Percentiles rank a stretch among this genome's conserved stretches.
Evolutionary conservation across 1,284 basidiomycete genomes (phyloP).

Genomic region (Pyrrhoderma noxium): DNA sequence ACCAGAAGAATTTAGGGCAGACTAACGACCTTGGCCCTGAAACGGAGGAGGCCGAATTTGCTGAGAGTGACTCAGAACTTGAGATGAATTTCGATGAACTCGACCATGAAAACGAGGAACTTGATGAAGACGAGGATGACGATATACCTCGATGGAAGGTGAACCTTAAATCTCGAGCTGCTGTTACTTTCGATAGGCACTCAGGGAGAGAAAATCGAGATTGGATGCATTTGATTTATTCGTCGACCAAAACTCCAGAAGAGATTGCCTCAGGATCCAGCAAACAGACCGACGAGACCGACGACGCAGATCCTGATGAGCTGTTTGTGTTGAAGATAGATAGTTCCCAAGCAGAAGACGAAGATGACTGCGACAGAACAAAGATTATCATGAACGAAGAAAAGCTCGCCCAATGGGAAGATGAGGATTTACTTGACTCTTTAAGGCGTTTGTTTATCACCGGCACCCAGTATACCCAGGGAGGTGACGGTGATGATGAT

Average conservation of each 20-base stretch:
- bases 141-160: conserved; percentile 71
- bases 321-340: conserved; percentile 70
- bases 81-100: conserved; percentile 30
- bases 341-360: conserved; percentile 31
- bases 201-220: conserved; percentile 42
- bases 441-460: conserved; percentile 92
- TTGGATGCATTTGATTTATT: conserved; percentile 86
- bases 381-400: conserved; percentile 49
- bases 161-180: conserved; percentile 61
- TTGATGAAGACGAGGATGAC: conserved; percentile 35
- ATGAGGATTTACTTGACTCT: conserved; percentile 79
- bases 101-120: conserved; percentile 16
- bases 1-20: conserved; percentile 33
- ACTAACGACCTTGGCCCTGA: conserved; percentile 31
- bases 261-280: conserved; percentile 55
- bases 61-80: conserved; percentile 75
- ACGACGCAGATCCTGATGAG: conserved; percentile 41
- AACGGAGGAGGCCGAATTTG: conserved; percentile 52
- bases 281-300: conserved; percentile 23
- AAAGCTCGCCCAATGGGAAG: conserved; percentile 70
- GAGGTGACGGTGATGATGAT: conserved; percentile 26
- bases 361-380: conserved; percentile 63
- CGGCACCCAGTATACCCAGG: conserved; percentile 39
- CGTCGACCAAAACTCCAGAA: conserved; percentile 59
- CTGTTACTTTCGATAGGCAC: conserved; percentile 30